Conservation (phyloP, 306 rosid species). For the Acacia melanoxylon region DNA sequence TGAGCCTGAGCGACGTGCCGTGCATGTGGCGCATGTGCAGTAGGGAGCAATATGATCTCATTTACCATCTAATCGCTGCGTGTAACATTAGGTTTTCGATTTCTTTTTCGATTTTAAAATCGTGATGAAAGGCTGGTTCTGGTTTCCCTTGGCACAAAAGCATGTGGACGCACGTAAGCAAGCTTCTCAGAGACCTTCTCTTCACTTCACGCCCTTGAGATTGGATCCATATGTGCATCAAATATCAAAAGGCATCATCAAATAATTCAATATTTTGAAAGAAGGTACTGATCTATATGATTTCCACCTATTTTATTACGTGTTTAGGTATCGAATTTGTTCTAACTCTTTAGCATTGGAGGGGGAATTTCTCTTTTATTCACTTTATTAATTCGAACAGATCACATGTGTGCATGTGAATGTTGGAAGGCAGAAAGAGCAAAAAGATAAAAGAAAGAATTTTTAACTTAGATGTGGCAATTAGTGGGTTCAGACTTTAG, state of each 20-base stretch:
- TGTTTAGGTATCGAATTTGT: constrained; percentile 34
- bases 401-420: constrained; percentile 83
- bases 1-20: constrained; percentile 35
- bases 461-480: constrained; percentile 44
- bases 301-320: constrained; percentile 44
- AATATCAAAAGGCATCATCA: neutral
- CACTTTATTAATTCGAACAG: constrained; percentile 29
- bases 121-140: constrained; percentile 43
- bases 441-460: neutral
- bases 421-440: constrained; percentile 33
- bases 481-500: constrained; percentile 51
- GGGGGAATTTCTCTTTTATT: neutral
- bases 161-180: constrained; percentile 57
- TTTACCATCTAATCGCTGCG: constrained; percentile 36
- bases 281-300: constrained; percentile 69
- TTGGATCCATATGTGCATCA: constrained; percentile 7
- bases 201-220: neutral
- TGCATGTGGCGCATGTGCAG: constrained; percentile 79
- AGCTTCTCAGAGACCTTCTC: constrained; percentile 27
- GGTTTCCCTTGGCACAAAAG: constrained; percentile 44
- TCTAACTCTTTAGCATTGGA: constrained; percentile 31
- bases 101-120: constrained; percentile 39
- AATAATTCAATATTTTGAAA: constrained; percentile 30
- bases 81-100: constrained; percentile 30
- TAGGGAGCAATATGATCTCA: constrained; percentile 44